Evolutionary conservation across 306 rosid species (phyloP), one percentile per base, ranked within the genome.

Genomic region (Cucumis hystrix): DNA sequence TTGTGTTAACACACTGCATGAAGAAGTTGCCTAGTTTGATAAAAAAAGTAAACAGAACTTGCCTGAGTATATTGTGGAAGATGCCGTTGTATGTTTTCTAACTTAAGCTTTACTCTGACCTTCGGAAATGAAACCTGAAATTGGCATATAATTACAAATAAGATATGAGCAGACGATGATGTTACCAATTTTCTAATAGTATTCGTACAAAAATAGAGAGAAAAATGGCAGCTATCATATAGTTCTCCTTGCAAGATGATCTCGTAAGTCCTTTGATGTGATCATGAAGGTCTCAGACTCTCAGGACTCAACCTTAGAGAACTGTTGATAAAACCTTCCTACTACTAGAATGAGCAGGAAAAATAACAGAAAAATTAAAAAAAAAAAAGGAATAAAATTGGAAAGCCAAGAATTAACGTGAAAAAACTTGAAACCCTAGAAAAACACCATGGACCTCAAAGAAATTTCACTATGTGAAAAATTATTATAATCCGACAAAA

Each of bases 51-150:
- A 52, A 16, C 18, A 52, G 20, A 52, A 52, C 83, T 75, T 65
- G 79, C 98, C 93, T 94, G 98, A 30, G 98, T 89, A 77, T 88
- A 91, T 74, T 94, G 92, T 79, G 93, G 91, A 80, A 86, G 73
- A 74, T 84, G 87, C 81, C 80, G 89, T 63, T 64, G 81, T 67
- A 83, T 63, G 78, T 82, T 87, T 69, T 87, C 97, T 82, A 89
- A 84, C 84, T 87, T 85, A 78, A 94, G 81, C 79, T 83, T 87
- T 43, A 85, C 98, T 80, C 87, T 91, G 56, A 91, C 98, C 87
- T 82, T 91, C 35, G 96, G 84, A 76, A 94, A 88, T 8, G 97
- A 84, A 83, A 94, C 85, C 98, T 94, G 91, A 79, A 78, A 79
- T 73, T 40, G 43, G 43, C 62, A 80, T 59, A 65, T 67, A 60